Evolutionary conservation across 2,329 filamentous ascomycete genomes (phyloP), one percentile per base, ranked within the genome.

Genomic region (Trichoderma polysporum): DNA sequence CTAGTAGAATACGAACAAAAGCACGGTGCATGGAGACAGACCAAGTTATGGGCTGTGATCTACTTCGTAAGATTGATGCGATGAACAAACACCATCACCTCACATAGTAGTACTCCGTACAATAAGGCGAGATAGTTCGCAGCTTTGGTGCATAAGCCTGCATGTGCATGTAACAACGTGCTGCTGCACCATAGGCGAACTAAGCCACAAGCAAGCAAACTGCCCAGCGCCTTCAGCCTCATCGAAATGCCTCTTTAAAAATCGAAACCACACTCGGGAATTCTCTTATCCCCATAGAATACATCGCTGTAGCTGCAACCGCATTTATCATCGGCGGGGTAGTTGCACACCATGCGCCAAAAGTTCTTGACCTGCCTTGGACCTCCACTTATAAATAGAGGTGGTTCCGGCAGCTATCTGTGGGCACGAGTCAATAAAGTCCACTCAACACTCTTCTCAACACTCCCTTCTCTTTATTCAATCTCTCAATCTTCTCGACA

Each of bases 271-370:
- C 17, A 41, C 12, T 53, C 7, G 25, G 6, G 25, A 39, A 29
- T 39, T 41, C 33, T 41, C 22, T 31, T 25, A 61, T 41, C 49
- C 12, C 47, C 25, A 25, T 45, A 4, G 15, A 45, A 35, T 19
- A 22, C 22, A 41, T 45, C 9, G 19, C 41, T 45, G 12, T 17
- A 37, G 25, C 25, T 29, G 8, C 47, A 52, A 35, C 15, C 15
- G 33, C 45, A 61, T 54, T 53, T 35, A 61, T 49, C 47, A 66
- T 54, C 47, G 27, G 56, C 50, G 64, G 64, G 64, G 64, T 66
- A 60, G 29, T 61, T 61, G 64, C 64, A 60, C 64, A 57, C 57
- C 54, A 66, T 66, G 54, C 63, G 19, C 63, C 45, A 59, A 59
- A 59, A 33, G 17, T 19, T 22, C 54, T 66, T 58, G 50, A 66